Evolutionary conservation across 495 filamentous ascomycete species (phyloP), one percentile per base, ranked within the genome.

Genomic region (Trichoderma gamsii): DNA sequence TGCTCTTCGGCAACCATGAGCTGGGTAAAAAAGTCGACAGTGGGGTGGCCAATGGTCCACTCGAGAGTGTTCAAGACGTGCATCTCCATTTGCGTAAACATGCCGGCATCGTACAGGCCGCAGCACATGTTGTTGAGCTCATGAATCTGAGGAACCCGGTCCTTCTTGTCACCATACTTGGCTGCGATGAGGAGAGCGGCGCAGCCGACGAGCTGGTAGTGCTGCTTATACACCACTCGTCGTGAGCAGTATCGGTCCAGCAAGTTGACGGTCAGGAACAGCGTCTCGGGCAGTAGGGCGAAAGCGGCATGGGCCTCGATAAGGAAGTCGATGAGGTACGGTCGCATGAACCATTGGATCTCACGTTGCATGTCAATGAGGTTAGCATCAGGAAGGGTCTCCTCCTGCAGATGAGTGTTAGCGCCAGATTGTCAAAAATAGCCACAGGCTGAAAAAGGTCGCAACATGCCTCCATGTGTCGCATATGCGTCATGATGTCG

Each of bases 21-120:
- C 71, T 96, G 89, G 51, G 97, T 83, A 79, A 97, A 99, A 74
- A 86, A 89, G 76, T 98, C 93, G 66, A 97, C 90, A 41, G 95
- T 97, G 1, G 95, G 93, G 81, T 97, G 93, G 51, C 95, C 95
- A 71, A 99, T 89, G 71, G 89, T 87, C 96, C 96, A 99, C 69
- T 91, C 90, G 69, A 99, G 84, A n/a, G 95, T 98, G 79, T 96
- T 93, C 72, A 99, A 84, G 12, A 99, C 95, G 77, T 99, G 95
- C 94, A 96, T 97, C 78, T 99, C 95, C 96, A 99, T 98, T 79
- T 99, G 95, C 18, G 91, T 93, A 80, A 99, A 99, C 95, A 99
- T 98, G 75, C 97, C 95, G 16, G 97, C 93, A 76, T 99, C 95
- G 77, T 99, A 99, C 29, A 97, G 86, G 21, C 89, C 91, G 82